Base-by-base conservation (phyloP, 768 basidiomycete species). In the Lactifluus echinatus region DNA sequence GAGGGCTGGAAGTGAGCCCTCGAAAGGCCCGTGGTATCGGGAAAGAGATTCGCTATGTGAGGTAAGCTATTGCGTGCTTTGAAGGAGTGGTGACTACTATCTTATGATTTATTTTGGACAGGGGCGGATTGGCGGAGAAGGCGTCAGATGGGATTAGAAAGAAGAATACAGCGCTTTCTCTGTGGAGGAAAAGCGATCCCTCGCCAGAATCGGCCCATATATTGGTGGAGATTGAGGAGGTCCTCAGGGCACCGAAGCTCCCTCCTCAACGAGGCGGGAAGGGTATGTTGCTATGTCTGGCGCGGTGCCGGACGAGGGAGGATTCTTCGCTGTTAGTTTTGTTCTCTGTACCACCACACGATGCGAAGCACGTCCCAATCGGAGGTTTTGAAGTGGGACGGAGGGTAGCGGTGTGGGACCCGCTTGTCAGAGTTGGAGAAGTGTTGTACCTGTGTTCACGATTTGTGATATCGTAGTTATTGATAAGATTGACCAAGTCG, bases 1-100 rank as follows among this genome's bases (percentile, higher is more conserved):
- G 80, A n/a, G 83, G 81, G 1, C 63, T 85, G 37, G 74, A 75
- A 57, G 63, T 82, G 52, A 85, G 82, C 67, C 84, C 84, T 0
- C 75, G 79, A 61, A 85, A 84, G 68, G 69, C 69, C 12, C n/a
- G n/a, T n/a, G 59, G 53, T 53, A 53, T 21, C 69, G 69, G 72
- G 71, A 15, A 76, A 75, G 65, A 72, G 70, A 26, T 66, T 69
- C 29, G 81, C 75, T 61, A 77, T 42, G 49, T 76, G 40, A 74
- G 79, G 83, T 83, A 57, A 42, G 75, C n/a, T 71, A 26, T 56
- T 17, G 28, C 15, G n/a, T 28, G 5, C 31, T n/a, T 31, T 26
- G 26, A 36, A 53, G 6, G 24, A 47, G 54, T 2, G 12, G 15
- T 14, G 12, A 17, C 8, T 28, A 39, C 29, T 8, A 46, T 43